Conservation (phyloP, 2,329 filamentous ascomycete genomes). For the Parascedosporium putredinis region DNA sequence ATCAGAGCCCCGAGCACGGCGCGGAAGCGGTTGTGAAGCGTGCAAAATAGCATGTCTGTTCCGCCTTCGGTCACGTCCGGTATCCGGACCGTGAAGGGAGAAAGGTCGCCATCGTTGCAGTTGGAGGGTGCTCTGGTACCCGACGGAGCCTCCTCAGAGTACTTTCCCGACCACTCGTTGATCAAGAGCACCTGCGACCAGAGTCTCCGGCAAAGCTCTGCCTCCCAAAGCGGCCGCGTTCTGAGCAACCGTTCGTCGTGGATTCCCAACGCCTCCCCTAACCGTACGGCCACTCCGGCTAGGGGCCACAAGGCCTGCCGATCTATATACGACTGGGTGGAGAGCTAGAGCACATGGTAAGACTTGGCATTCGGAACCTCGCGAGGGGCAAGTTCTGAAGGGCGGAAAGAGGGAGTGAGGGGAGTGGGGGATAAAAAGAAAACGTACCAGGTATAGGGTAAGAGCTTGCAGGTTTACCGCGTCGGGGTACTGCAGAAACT, state of each 20-base stretch:
- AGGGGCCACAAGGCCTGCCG: conserved; percentile 4
- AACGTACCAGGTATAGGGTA: conserved; percentile 1
- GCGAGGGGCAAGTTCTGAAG: background rate
- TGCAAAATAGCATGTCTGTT: conserved; percentile 6
- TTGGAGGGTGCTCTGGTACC: background rate
- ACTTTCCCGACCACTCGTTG: background rate
- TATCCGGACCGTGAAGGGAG: background rate
- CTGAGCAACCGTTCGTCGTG: background rate
- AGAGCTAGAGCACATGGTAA: background rate
- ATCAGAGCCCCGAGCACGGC: background rate
- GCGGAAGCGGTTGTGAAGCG: background rate
- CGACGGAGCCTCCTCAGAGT: background rate
- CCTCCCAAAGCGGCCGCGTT: background rate
- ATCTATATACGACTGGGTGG: background rate
- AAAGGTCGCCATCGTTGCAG: conserved; percentile 7
- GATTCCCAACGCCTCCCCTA: conserved; percentile 6
- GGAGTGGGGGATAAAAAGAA: no score
- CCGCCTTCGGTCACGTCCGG: background rate
- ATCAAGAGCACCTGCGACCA: conserved; percentile 6
- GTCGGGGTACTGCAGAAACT: conserved; percentile 2
- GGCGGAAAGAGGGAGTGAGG: background rate
- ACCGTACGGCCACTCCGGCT: background rate
- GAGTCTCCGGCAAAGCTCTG: conserved; percentile 3
- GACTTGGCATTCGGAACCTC: background rate
- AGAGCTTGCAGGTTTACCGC: conserved; percentile 1